Evolutionary conservation across 1,284 basidiomycete genomes (phyloP).

Genomic region (Rhodotorula sp.): DNA sequence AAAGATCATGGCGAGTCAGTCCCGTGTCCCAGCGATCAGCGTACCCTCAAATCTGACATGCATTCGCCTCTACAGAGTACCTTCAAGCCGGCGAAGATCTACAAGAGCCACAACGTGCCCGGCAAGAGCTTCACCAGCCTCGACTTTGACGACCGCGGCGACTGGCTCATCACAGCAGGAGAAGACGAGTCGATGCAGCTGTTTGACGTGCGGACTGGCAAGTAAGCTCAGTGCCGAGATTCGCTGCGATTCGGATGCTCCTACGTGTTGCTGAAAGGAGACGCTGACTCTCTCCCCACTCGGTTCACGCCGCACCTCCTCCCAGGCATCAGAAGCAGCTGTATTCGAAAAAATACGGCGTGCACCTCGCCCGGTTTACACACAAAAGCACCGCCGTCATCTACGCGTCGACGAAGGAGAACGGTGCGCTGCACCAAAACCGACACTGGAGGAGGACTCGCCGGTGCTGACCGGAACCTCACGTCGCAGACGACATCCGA

Average conservation of each 20-base stretch:
- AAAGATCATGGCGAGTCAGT: slow-evolving; percentile 5
- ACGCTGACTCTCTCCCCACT: not conserved
- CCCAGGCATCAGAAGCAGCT: slow-evolving; percentile 71
- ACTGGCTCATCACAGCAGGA: slow-evolving; percentile 78
- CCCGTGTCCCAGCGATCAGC: not conserved
- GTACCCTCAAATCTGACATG: accelerated
- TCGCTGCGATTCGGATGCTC: slow-evolving; percentile 10
- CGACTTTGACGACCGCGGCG: slow-evolving; percentile 86
- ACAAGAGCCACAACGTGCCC: slow-evolving; percentile 71
- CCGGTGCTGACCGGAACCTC: not conserved
- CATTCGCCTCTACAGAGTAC: not conserved
- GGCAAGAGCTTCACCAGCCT: slow-evolving; percentile 66
- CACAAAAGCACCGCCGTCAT: slow-evolving; percentile 82
- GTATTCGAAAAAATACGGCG: slow-evolving; percentile 94
- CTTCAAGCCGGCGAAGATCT: slow-evolving; percentile 85
- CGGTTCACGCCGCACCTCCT: not conserved
- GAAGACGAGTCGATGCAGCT: slow-evolving; percentile 91
- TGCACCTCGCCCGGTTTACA: slow-evolving; percentile 89
- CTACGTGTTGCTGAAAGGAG: not conserved
- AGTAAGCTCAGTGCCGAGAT: slow-evolving; percentile 63
- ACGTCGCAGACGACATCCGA: slow-evolving; percentile 67
- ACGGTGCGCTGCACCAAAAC: slow-evolving; percentile 54
- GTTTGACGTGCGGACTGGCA: slow-evolving; percentile 85
- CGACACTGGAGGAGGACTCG: not conserved
- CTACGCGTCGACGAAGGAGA: slow-evolving; percentile 91